Evolutionary conservation across 176 grass and related monocot species (phyloP).

Genomic region (Triticum turgidum): DNA sequence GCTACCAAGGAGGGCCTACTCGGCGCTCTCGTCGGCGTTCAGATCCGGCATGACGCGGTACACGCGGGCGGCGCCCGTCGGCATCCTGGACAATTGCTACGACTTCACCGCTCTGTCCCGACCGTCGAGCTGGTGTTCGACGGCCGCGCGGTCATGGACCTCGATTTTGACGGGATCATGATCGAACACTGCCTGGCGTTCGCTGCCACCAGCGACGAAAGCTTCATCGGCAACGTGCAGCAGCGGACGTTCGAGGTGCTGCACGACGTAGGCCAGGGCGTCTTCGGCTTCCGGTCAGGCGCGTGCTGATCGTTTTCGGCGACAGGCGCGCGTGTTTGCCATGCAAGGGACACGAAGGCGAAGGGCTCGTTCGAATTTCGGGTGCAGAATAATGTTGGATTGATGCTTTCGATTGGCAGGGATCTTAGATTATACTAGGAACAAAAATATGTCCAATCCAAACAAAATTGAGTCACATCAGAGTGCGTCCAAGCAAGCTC

Average conservation of each 20-base stretch:
- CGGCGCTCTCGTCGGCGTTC: conserved; percentile 60
- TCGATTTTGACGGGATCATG: conserved; percentile 51
- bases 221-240: conserved; percentile 73
- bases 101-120: conserved; percentile 49
- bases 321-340: not conserved
- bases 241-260: conserved; percentile 71
- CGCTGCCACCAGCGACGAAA: conserved; percentile 8
- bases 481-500: too few relatives aligned
- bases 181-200: conserved; percentile 66
- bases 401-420: too few relatives aligned
- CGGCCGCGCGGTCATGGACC: conserved; percentile 15
- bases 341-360: too few relatives aligned
- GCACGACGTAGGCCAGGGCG: not conserved
- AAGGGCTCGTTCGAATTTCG: too few relatives aligned
- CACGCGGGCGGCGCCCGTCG: conserved; percentile 9
- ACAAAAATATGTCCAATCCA: too few relatives aligned
- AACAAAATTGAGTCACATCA: too few relatives aligned
- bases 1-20: conserved; percentile 58
- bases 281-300: conserved; percentile 53
- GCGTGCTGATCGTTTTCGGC: conserved; percentile 30
- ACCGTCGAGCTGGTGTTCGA: conserved; percentile 41
- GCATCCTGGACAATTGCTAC: conserved; percentile 56
- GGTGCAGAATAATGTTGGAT: too few relatives aligned
- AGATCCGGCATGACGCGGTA: conserved; percentile 24
- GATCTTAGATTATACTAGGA: too few relatives aligned